A percentile compares a stretch with the other conserved stretches of the same genome.
phyloP scores from a whole-genome alignment of 2,329 filamentous ascomycete species.

The Fusarium fujikuroi region DNA sequence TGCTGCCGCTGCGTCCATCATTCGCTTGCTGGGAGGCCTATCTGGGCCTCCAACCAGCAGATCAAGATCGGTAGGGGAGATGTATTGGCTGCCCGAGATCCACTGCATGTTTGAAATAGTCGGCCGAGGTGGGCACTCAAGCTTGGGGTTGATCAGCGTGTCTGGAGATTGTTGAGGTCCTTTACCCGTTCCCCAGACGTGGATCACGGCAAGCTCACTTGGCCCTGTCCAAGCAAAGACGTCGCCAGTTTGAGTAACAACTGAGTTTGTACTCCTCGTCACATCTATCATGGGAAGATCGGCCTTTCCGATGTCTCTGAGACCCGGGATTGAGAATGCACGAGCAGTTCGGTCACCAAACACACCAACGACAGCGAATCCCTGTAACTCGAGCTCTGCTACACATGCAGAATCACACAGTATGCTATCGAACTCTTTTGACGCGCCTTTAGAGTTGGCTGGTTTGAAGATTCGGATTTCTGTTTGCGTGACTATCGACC shows the following conservation, averaged over 20 bases:
- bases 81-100: conserved; percentile 93
- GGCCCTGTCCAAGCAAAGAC: conserved; percentile 90
- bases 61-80: conserved; percentile 89
- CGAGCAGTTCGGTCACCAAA: conserved; percentile 85
- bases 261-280: conserved; percentile 73
- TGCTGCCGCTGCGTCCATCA: conserved; percentile 81
- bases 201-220: conserved; percentile 84
- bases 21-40: conserved; percentile 87
- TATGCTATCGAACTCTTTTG: conserved; percentile 85
- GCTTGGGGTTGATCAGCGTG: conserved; percentile 80
- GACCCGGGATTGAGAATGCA: conserved; percentile 85
- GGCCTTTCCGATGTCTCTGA: conserved; percentile 83
- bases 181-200: conserved; percentile 82
- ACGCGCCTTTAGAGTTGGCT: conserved; percentile 85
- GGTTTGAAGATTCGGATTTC: conserved; percentile 92
- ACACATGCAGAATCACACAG: conserved; percentile 85
- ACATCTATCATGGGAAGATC: conserved; percentile 78
- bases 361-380: conserved; percentile 82
- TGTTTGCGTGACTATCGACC: conserved; percentile 66
- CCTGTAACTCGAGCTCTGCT: conserved; percentile 77
- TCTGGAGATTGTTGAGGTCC: conserved; percentile 73
- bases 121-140: conserved; percentile 79
- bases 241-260: conserved; percentile 81
- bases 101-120: conserved; percentile 97
- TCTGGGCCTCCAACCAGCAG: conserved; percentile 89